A percentile compares a stretch with the other conserved stretches of the same genome.
Evolutionary conservation across 2,329 filamentous ascomycete species (phyloP).

Genomic region (Colletotrichum sidae): DNA sequence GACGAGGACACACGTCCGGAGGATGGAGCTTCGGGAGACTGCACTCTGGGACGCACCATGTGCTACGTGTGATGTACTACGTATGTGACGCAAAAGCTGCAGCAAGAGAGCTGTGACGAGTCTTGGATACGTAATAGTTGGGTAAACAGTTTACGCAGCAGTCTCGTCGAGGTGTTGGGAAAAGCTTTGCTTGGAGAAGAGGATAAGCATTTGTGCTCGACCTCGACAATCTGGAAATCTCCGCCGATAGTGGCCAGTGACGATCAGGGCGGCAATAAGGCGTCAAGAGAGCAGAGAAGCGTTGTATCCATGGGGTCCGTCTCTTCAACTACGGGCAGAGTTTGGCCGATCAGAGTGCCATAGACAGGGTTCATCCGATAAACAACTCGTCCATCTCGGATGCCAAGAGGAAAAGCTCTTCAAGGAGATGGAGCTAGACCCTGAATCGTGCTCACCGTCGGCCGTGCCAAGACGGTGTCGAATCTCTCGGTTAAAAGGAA

Average conservation of each 20-base stretch:
- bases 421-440: constrained; percentile 17
- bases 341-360: neutral
- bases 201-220: too few relatives aligned
- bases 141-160: too few relatives aligned
- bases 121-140: constrained; percentile 3
- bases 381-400: neutral
- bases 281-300: too few relatives aligned
- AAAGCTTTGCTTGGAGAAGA: neutral
- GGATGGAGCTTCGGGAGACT: too few relatives aligned
- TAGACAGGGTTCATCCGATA: neutral
- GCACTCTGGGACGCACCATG: too few relatives aligned
- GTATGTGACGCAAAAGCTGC: too few relatives aligned
- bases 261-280: too few relatives aligned
- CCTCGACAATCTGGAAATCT: too few relatives aligned
- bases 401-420: constrained; percentile 13
- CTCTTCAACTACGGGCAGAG: neutral
- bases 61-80: too few relatives aligned
- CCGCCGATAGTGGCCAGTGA: too few relatives aligned
- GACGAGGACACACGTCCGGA: neutral
- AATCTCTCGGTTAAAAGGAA: constrained; percentile 2
- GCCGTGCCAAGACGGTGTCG: constrained; percentile 23
- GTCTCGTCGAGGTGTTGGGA: too few relatives aligned
- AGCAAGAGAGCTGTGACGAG: too few relatives aligned
- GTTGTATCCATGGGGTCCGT: neutral
- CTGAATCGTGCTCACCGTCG: constrained; percentile 18